These are phyloP conservation scores for Skeletonema tropicum DNA, from an alignment of 108 stramenopile genomes.

Conservation along the genomic window DNA sequence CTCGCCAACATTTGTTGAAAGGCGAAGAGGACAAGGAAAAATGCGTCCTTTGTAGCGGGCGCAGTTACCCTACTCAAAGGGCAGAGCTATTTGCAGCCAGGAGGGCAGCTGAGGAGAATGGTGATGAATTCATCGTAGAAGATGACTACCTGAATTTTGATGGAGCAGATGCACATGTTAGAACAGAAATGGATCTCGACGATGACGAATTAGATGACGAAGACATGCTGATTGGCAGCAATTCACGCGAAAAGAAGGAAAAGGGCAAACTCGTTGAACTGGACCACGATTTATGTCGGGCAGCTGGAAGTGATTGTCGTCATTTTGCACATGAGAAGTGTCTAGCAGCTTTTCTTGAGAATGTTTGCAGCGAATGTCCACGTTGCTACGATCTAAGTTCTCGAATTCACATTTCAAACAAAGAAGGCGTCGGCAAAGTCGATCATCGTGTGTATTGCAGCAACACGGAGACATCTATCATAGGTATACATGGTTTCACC, in stretches of 20 bases:
- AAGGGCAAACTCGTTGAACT: slow-evolving; percentile 9
- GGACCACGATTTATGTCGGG: slow-evolving; percentile 1
- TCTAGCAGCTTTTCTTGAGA: slow-evolving; percentile 20
- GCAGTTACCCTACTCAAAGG: slow-evolving; percentile 22
- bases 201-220: slow-evolving; percentile 34
- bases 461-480: slow-evolving; percentile 15
- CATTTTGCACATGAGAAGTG: slow-evolving; percentile 42
- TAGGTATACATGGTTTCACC: slow-evolving; percentile 27
- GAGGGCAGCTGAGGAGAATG: slow-evolving; percentile 8
- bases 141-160: slow-evolving; percentile 12
- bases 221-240: background rate
- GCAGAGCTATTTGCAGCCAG: slow-evolving; percentile 16
- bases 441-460: slow-evolving; percentile 17
- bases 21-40: slow-evolving; percentile 21
- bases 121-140: slow-evolving; percentile 14
- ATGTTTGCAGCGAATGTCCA: slow-evolving; percentile 20
- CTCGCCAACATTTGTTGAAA: slow-evolving; percentile 29
- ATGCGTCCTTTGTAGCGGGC: slow-evolving; percentile 34
- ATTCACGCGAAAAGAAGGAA: background rate
- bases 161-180: slow-evolving; percentile 3
- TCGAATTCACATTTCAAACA: slow-evolving; percentile 18
- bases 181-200: slow-evolving; percentile 6
- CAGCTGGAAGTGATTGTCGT: slow-evolving; percentile 33
- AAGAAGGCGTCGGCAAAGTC: background rate
- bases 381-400: slow-evolving; percentile 35